Conservation (phyloP, 768 basidiomycete species). For the Suillus weaverae region DNA sequence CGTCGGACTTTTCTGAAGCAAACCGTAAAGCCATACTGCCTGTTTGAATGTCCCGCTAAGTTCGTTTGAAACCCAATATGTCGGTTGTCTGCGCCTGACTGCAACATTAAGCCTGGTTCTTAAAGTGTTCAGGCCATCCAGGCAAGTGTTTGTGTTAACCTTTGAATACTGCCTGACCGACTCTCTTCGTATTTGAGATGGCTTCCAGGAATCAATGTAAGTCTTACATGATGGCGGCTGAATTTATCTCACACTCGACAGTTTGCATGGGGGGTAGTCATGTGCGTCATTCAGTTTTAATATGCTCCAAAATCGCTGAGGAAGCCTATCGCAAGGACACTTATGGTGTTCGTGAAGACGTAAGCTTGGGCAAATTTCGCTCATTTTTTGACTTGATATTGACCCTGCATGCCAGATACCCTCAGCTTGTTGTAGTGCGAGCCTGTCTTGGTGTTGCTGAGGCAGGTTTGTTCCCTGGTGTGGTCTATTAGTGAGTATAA, state of each 20-base stretch:
- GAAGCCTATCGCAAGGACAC: slow-evolving; percentile 38
- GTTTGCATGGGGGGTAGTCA: slow-evolving; percentile 62
- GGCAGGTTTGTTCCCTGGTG: slow-evolving; percentile 72
- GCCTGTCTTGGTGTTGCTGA: slow-evolving; percentile 65
- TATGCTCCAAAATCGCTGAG: neutral
- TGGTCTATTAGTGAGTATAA: slow-evolving; percentile 62
- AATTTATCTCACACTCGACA: neutral
- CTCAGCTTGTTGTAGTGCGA: slow-evolving; percentile 57
- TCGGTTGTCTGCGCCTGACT: neutral
- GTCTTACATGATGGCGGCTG: slow-evolving; percentile 13
- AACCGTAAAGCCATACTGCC: slow-evolving; percentile 16
- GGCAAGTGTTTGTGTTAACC: slow-evolving; percentile 21
- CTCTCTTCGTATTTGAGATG: slow-evolving; percentile 37
- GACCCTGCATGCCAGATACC: slow-evolving; percentile 43
- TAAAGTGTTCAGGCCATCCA: slow-evolving; percentile 64
- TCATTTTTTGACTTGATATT: neutral
- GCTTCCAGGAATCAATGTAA: slow-evolving; percentile 65
- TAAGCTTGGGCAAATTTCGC: slow-evolving; percentile 21
- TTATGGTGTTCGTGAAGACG: slow-evolving; percentile 72
- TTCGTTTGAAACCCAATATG: slow-evolving; percentile 23
- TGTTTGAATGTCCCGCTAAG: slow-evolving; percentile 68
- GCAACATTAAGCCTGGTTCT: slow-evolving; percentile 36
- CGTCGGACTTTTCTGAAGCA: neutral
- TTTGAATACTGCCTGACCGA: slow-evolving; percentile 19
- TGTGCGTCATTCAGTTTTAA: slow-evolving; percentile 37